phyloP scores from a whole-genome alignment of 768 basidiomycete genomes.

The Imleria badia region DNA sequence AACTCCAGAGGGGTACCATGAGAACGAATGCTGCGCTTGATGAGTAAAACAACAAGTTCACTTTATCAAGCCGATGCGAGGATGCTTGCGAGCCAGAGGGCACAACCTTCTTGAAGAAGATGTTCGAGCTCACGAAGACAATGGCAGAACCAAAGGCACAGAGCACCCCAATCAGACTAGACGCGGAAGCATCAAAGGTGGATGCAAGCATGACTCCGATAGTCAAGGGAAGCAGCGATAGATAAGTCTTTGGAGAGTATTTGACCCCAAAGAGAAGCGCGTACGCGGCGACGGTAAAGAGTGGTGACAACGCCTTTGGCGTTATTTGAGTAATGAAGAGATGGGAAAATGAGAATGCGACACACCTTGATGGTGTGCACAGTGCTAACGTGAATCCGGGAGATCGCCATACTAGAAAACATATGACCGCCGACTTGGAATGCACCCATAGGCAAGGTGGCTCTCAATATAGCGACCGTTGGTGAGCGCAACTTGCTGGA shows the following conservation, averaged over 20 bases:
- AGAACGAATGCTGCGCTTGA: slow-evolving; percentile 90
- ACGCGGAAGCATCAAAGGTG: slow-evolving; percentile 88
- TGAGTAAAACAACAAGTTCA: slow-evolving; percentile 94
- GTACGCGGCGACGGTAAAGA: slow-evolving; percentile 97
- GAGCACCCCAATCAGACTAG: slow-evolving; percentile 82
- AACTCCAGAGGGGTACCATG: slow-evolving; percentile 96
- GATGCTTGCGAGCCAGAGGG: slow-evolving; percentile 54
- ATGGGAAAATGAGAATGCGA: background rate
- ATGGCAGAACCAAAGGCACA: slow-evolving; percentile 97
- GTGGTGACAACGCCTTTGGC: slow-evolving; percentile 85
- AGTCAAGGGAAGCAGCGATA: slow-evolving; percentile 92
- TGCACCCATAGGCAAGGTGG: slow-evolving; percentile 91
- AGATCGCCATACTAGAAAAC: slow-evolving; percentile 96
- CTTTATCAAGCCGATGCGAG: slow-evolving; percentile 89
- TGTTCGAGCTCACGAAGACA: slow-evolving; percentile 97
- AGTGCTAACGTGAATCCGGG: slow-evolving; percentile 93
- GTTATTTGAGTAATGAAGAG: slow-evolving; percentile 1
- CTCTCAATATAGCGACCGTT: slow-evolving; percentile 67
- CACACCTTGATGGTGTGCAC: slow-evolving; percentile 98
- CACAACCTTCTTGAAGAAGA: slow-evolving; percentile 99
- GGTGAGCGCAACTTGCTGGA: slow-evolving; percentile 72
- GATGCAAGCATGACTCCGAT: slow-evolving; percentile 97
- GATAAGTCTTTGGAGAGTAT: slow-evolving; percentile 88
- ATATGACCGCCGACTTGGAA: slow-evolving; percentile 99
- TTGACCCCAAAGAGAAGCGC: slow-evolving; percentile 90